A percentile compares a stretch with the other conserved stretches of the same genome.
phyloP scores from a whole-genome alignment of 768 basidiomycete genomes.

The Tulasnella sp. region DNA sequence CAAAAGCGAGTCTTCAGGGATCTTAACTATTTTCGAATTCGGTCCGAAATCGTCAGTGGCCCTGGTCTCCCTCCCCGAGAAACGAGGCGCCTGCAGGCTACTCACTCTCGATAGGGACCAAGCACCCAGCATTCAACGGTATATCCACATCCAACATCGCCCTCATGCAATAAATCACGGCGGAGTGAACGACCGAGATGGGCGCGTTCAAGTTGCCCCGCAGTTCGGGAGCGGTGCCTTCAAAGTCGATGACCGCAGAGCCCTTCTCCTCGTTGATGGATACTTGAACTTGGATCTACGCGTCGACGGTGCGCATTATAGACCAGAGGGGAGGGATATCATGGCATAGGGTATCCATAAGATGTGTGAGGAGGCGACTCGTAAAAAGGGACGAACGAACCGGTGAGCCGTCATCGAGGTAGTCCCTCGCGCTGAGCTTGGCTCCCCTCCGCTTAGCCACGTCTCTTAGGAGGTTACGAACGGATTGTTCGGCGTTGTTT shows the following conservation, averaged over 20 bases:
- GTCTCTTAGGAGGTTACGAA: slow-evolving; percentile 76
- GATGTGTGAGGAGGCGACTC: background rate
- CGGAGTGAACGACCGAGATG: slow-evolving; percentile 82
- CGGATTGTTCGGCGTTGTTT: slow-evolving; percentile 83
- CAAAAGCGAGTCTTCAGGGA: slow-evolving; percentile 78
- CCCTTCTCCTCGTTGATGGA: slow-evolving; percentile 75
- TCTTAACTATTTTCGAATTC: slow-evolving; percentile 56
- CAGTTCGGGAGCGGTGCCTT: slow-evolving; percentile 46
- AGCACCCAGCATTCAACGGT: slow-evolving; percentile 91
- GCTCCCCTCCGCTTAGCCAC: slow-evolving; percentile 71
- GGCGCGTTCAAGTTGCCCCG: slow-evolving; percentile 85
- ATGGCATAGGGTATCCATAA: background rate
- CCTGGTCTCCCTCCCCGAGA: too few species aligned
- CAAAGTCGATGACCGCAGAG: slow-evolving; percentile 82
- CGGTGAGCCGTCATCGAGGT: slow-evolving; percentile 86
- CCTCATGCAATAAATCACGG: slow-evolving; percentile 88
- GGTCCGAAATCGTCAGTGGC: background rate
- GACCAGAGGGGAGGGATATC: background rate
- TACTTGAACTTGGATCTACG: slow-evolving; percentile 72
- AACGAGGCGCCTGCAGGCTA: slow-evolving; percentile 28
- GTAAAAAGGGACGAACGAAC: slow-evolving; percentile 45
- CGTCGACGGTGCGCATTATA: background rate
- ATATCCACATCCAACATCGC: slow-evolving; percentile 83
- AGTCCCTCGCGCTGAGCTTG: slow-evolving; percentile 74
- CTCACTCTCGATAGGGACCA: slow-evolving; percentile 80